A percentile compares a stretch with the other conserved stretches of the same genome.
phyloP scores from a whole-genome alignment of 805 yeast species.

The Candida nanaspora region DNA sequence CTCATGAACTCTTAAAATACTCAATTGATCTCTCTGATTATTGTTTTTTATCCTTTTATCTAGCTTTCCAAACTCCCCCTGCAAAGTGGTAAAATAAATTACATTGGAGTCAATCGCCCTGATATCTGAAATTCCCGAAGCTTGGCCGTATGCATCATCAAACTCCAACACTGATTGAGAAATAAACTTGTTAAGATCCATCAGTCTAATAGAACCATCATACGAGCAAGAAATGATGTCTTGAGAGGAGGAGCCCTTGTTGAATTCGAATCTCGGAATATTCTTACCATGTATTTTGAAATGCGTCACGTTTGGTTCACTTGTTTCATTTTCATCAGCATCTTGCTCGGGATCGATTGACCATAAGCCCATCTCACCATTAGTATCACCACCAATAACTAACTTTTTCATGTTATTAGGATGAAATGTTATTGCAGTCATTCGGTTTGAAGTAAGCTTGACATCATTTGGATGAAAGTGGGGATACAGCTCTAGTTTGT shows the following conservation, averaged over 20 bases:
- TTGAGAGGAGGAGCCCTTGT: conserved; percentile 40
- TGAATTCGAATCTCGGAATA: conserved; percentile 47
- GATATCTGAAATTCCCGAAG: conserved; percentile 71
- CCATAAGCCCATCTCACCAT: conserved; percentile 89
- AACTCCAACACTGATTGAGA: conserved; percentile 57
- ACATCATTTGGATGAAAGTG: conserved; percentile 63
- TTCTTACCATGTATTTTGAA: conserved; percentile 73
- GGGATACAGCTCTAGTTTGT: conserved; percentile 41
- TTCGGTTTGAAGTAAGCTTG: conserved; percentile 63
- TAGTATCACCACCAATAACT: conserved; percentile 80
- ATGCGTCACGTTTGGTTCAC: conserved; percentile 48
- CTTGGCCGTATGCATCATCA: conserved; percentile 44
- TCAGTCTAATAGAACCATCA: conserved; percentile 76
- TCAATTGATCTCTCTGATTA: conserved; percentile 9
- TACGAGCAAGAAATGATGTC: conserved; percentile 68
- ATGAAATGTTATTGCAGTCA: conserved; percentile 70
- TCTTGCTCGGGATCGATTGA: conserved; percentile 39
- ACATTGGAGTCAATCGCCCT: conserved; percentile 49
- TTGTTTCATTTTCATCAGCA: conserved; percentile 27
- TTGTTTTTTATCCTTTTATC: conserved; percentile 51
- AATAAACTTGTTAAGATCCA: conserved; percentile 57
- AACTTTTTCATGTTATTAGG: conserved; percentile 59
- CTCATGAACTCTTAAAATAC: conserved; percentile 62
- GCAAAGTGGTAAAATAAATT: conserved; percentile 67
- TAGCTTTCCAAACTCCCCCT: conserved; percentile 71